Evolutionary conservation across 2,329 filamentous ascomycete species (phyloP).

Genomic region (Mycogone perniciosa): DNA sequence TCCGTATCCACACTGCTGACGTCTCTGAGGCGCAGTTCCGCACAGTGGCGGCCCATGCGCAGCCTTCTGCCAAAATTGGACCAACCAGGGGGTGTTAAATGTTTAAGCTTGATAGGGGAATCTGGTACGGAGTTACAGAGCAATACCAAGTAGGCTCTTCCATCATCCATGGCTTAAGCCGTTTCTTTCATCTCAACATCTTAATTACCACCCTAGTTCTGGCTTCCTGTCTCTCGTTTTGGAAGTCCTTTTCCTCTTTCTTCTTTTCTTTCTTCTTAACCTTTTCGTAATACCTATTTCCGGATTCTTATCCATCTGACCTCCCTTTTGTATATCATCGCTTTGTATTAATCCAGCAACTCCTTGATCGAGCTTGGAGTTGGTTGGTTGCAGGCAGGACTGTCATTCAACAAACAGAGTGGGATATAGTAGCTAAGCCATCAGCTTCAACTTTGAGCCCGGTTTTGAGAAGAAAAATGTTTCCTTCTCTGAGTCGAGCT

Average conservation of each 20-base stretch:
- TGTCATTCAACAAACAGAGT: not conserved
- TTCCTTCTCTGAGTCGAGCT: constrained; percentile 19
- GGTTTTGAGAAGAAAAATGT: constrained; percentile 13
- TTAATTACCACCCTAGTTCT: no score
- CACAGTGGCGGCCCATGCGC: not conserved
- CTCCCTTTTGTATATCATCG: not conserved
- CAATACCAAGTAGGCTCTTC: not conserved
- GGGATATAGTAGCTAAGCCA: not conserved
- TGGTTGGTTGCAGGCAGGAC: no score
- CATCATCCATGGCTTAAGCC: no score
- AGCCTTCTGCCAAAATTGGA: constrained; percentile 3
- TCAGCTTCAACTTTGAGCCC: not conserved
- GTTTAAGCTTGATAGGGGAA: constrained; percentile 2
- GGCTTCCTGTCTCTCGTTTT: not conserved
- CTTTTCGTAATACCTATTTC: not conserved
- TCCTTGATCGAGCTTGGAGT: no score
- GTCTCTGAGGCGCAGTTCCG: constrained; percentile 21
- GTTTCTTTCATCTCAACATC: no score
- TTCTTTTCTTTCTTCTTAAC: not conserved
- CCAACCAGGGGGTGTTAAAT: not conserved
- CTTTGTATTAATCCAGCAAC: no score
- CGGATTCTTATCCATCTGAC: not conserved
- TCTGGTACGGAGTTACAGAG: not conserved
- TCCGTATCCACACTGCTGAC: constrained; percentile 20
- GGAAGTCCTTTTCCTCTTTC: not conserved